phyloP scores from a whole-genome alignment of 768 basidiomycete species.

The Hypsizygus marmoreus region DNA sequence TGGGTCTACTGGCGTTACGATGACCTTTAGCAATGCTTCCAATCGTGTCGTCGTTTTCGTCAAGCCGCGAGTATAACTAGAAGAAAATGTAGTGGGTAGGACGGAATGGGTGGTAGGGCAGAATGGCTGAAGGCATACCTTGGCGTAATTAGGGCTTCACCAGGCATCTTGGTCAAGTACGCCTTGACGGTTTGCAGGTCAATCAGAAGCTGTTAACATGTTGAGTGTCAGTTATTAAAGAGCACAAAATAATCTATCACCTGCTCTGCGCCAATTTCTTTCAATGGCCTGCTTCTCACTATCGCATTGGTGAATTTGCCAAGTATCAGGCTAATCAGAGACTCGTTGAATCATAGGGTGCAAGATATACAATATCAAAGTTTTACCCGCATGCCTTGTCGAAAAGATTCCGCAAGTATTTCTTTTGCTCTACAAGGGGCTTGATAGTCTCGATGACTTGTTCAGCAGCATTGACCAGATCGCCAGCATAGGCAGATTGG shows the following conservation, averaged over 20 bases:
- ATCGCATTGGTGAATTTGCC: slow-evolving; percentile 88
- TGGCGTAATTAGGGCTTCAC: slow-evolving; percentile 57
- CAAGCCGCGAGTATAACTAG: slow-evolving; percentile 81
- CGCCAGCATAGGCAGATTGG: slow-evolving; percentile 77
- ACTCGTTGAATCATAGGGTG: slow-evolving; percentile 1
- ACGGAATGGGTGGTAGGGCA: too few species aligned
- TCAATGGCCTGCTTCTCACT: slow-evolving; percentile 87
- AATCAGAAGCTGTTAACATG: slow-evolving; percentile 66
- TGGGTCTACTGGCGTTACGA: slow-evolving; percentile 91
- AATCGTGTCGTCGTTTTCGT: slow-evolving; percentile 79
- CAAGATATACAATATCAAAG: not conserved
- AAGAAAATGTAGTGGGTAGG: too few species aligned
- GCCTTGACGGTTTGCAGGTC: slow-evolving; percentile 88
- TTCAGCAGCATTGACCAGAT: slow-evolving; percentile 74
- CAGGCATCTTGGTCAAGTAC: slow-evolving; percentile 81
- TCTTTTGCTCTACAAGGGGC: slow-evolving; percentile 89
- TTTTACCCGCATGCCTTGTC: slow-evolving; percentile 90
- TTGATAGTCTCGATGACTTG: slow-evolving; percentile 77
- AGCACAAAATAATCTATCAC: slow-evolving; percentile 32
- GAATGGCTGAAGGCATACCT: slow-evolving; percentile 39
- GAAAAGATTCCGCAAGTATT: slow-evolving; percentile 88
- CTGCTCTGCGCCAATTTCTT: slow-evolving; percentile 95
- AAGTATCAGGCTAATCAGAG: slow-evolving; percentile 67
- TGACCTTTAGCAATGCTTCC: slow-evolving; percentile 93
- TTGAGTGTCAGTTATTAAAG: slow-evolving; percentile 12